A percentile compares a stretch with the other conserved stretches of the same genome.
These are phyloP conservation scores for Chalaropsis ovoidea DNA, from an alignment of 2,329 filamentous ascomycete genomes.

Conservation along the genomic window DNA sequence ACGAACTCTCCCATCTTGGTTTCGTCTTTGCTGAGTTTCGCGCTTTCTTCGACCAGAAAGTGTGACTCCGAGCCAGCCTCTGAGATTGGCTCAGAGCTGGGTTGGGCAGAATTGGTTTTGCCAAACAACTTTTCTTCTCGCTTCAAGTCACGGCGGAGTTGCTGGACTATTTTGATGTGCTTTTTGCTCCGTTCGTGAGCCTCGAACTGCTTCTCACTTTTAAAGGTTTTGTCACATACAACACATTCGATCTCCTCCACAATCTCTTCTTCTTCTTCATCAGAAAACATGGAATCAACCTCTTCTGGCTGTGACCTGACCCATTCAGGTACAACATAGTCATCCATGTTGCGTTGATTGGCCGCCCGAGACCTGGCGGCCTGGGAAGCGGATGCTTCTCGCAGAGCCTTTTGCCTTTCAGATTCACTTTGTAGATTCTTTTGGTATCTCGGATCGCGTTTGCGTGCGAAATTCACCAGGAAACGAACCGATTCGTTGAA, in stretches of 20 bases:
- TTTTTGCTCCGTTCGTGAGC: slow-evolving; percentile 96
- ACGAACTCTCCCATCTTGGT: background rate
- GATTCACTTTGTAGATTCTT: slow-evolving; percentile 66
- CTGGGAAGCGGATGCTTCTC: slow-evolving; percentile 71
- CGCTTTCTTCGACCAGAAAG: background rate
- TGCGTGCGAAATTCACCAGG: slow-evolving; percentile 77
- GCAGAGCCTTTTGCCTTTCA: slow-evolving; percentile 66
- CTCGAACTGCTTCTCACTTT: slow-evolving; percentile 85
- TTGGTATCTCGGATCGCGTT: slow-evolving; percentile 78
- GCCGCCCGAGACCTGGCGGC: slow-evolving; percentile 72
- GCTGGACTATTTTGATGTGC: slow-evolving; percentile 74
- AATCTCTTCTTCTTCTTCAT: slow-evolving; percentile 43
- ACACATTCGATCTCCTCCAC: slow-evolving; percentile 61
- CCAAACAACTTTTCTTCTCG: slow-evolving; percentile 52
- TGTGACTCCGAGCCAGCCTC: background rate
- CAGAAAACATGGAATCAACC: slow-evolving; percentile 33
- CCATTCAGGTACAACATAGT: slow-evolving; percentile 23
- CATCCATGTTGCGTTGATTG: slow-evolving; percentile 61
- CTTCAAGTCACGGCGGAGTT: slow-evolving; percentile 71
- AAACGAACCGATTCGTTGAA: slow-evolving; percentile 89
- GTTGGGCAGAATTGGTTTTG: background rate
- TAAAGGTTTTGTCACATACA: slow-evolving; percentile 67
- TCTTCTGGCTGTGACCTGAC: slow-evolving; percentile 56
- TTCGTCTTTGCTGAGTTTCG: background rate
- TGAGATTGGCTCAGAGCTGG: background rate